phyloP scores from a whole-genome alignment of 2,329 filamentous ascomycete genomes.

The Aureobasidium sp. region DNA sequence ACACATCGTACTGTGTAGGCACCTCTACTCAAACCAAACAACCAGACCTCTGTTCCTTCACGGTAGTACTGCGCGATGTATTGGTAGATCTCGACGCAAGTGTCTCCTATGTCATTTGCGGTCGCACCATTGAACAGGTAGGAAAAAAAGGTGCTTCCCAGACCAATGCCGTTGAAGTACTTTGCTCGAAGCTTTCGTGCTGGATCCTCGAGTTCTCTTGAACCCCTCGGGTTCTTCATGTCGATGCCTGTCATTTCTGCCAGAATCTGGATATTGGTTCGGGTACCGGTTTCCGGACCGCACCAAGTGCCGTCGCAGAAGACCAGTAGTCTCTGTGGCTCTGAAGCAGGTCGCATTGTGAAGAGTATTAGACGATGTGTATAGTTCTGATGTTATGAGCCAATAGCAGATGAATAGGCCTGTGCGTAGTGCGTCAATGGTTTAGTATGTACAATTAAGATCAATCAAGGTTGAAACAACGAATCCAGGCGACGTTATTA shows the following conservation, averaged over 20 bases:
- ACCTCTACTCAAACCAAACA: slow-evolving; percentile 37
- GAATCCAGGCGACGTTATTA: neutral
- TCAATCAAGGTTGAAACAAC: neutral
- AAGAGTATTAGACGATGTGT: neutral
- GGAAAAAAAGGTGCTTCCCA: slow-evolving; percentile 30
- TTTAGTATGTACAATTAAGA: neutral
- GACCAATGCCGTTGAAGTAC: slow-evolving; percentile 32
- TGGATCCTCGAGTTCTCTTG: slow-evolving; percentile 22
- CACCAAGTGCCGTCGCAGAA: slow-evolving; percentile 21
- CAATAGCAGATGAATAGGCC: neutral
- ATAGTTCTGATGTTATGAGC: neutral
- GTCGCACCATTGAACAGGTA: slow-evolving; percentile 33
- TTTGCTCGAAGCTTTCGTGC: slow-evolving; percentile 25
- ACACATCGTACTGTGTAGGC: slow-evolving; percentile 36
- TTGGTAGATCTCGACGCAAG: slow-evolving; percentile 30
- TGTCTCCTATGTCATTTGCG: slow-evolving; percentile 29
- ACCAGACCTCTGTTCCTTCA: slow-evolving; percentile 29
- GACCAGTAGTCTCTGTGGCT: slow-evolving; percentile 7
- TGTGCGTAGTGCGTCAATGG: neutral
- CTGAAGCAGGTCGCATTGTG: neutral
- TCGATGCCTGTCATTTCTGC: slow-evolving; percentile 28
- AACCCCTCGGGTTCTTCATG: slow-evolving; percentile 17
- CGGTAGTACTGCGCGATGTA: slow-evolving; percentile 31
- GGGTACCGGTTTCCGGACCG: slow-evolving; percentile 29
- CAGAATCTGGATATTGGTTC: slow-evolving; percentile 29